phyloP scores from a whole-genome alignment of 2,329 filamentous ascomycete genomes.

The Claviceps monticola region DNA sequence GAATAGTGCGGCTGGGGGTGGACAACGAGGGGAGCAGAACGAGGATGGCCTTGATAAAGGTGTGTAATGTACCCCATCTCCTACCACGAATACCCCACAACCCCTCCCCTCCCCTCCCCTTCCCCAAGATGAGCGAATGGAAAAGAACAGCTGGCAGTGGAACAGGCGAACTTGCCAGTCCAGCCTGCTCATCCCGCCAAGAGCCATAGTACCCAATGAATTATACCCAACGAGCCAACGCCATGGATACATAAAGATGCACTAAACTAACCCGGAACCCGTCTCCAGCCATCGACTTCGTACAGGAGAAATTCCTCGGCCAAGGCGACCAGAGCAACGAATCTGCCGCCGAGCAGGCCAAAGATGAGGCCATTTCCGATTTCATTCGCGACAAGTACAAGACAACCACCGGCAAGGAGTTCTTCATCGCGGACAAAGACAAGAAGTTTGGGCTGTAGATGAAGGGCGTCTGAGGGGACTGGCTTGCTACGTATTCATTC shows the following conservation, averaged over 20 bases:
- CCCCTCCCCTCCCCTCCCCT: no score
- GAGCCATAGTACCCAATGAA: no score
- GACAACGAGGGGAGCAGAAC: conserved; percentile 62
- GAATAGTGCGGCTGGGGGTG: conserved; percentile 59
- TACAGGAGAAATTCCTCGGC: conserved; percentile 63
- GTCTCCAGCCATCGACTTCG: conserved; percentile 53
- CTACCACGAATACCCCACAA: neutral
- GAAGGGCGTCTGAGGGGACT: no score
- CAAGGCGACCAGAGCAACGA: conserved; percentile 60
- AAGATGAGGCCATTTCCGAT: conserved; percentile 67
- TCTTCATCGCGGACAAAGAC: conserved; percentile 58
- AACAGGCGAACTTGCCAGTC: no score
- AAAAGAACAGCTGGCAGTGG: neutral
- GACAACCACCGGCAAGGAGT: conserved; percentile 48
- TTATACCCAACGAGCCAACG: neutral
- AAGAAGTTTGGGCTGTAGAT: conserved; percentile 17
- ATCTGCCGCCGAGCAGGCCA: conserved; percentile 63
- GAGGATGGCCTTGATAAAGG: conserved; percentile 76
- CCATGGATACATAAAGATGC: neutral
- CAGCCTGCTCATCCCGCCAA: no score
- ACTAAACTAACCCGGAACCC: neutral
- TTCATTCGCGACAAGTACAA: conserved; percentile 62
- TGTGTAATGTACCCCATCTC: conserved; percentile 17
- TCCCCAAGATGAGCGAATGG: neutral
- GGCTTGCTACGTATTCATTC: no score